phyloP scores from a whole-genome alignment of 169 alveolate species.

The Blepharisma undulans region DNA sequence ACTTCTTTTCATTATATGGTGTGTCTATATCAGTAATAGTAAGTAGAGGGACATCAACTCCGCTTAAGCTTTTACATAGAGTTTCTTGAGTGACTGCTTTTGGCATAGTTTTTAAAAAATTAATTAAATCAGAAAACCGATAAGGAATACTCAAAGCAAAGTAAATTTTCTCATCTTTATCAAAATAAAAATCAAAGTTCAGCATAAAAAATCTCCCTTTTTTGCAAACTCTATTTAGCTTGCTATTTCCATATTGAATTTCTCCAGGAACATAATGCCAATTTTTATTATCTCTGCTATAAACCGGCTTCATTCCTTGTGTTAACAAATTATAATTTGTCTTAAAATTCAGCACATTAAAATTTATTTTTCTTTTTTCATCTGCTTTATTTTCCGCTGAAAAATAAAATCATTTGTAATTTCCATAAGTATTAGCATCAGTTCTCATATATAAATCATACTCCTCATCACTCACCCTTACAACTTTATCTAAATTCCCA shows the following conservation, averaged over 20 bases:
- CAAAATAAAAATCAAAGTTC: constrained; percentile 71
- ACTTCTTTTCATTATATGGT: constrained; percentile 57
- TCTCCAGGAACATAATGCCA: constrained; percentile 59
- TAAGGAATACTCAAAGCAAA: constrained; percentile 36
- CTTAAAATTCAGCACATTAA: constrained; percentile 50
- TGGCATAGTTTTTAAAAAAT: constrained; percentile 36
- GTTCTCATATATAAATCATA: constrained; percentile 89
- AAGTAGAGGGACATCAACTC: neutral
- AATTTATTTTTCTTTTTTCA: constrained; percentile 11
- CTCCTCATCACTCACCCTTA: constrained; percentile 75
- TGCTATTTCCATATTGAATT: constrained; percentile 54
- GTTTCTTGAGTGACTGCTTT: neutral
- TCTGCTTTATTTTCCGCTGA: neutral
- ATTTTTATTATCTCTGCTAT: constrained; percentile 35
- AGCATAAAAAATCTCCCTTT: constrained; percentile 57
- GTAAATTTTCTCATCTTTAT: constrained; percentile 69
- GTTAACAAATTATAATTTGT: constrained; percentile 24
- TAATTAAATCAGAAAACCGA: neutral
- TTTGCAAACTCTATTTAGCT: constrained; percentile 49
- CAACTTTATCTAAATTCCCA: constrained; percentile 89
- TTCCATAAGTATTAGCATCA: constrained; percentile 89
- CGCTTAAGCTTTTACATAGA: constrained; percentile 5
- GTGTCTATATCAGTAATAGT: constrained; percentile 42
- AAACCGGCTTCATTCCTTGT: constrained; percentile 34
- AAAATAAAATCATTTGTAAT: constrained; percentile 89